Evolutionary conservation across 805 yeast species (phyloP).

Genomic region (Candida orba): DNA sequence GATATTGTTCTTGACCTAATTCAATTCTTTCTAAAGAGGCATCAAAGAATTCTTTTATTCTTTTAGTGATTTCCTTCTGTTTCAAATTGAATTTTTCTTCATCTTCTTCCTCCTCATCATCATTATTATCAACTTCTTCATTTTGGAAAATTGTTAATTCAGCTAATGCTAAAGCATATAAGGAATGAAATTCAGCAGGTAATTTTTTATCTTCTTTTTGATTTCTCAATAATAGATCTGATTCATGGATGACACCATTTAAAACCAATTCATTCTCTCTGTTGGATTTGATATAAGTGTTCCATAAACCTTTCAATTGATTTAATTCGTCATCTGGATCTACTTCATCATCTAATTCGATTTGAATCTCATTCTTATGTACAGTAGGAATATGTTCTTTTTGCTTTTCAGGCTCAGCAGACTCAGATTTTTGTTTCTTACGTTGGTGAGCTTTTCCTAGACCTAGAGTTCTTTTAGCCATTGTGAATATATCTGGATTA

Average conservation of each 20-base stretch:
- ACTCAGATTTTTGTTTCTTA: constrained; percentile 30
- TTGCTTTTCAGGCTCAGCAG: constrained; percentile 13
- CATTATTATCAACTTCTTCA: constrained; percentile 29
- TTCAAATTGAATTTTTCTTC: not conserved
- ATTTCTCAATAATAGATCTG: constrained; percentile 66
- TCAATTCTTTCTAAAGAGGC: constrained; percentile 68
- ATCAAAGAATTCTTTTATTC: constrained; percentile 50
- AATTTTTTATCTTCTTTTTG: constrained; percentile 23
- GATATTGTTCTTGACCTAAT: constrained; percentile 45
- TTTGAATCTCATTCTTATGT: constrained; percentile 37
- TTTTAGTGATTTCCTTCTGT: constrained; percentile 11
- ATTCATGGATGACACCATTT: constrained; percentile 88
- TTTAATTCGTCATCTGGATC: constrained; percentile 76
- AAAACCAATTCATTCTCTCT: constrained; percentile 57
- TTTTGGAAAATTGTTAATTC: constrained; percentile 54
- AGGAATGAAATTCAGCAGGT: constrained; percentile 54
- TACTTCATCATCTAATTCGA: constrained; percentile 62
- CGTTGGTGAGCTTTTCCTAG: constrained; percentile 49
- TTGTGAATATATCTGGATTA: constrained; percentile 19
- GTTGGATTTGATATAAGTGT: constrained; percentile 47
- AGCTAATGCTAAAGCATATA: constrained; percentile 66
- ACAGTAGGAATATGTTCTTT: constrained; percentile 5
- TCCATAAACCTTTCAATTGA: constrained; percentile 69
- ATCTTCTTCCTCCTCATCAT: constrained; percentile 1
- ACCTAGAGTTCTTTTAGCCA: constrained; percentile 65